These are phyloP conservation scores for Russula sp. DNA, from an alignment of 768 basidiomycete genomes.

Conservation along the genomic window DNA sequence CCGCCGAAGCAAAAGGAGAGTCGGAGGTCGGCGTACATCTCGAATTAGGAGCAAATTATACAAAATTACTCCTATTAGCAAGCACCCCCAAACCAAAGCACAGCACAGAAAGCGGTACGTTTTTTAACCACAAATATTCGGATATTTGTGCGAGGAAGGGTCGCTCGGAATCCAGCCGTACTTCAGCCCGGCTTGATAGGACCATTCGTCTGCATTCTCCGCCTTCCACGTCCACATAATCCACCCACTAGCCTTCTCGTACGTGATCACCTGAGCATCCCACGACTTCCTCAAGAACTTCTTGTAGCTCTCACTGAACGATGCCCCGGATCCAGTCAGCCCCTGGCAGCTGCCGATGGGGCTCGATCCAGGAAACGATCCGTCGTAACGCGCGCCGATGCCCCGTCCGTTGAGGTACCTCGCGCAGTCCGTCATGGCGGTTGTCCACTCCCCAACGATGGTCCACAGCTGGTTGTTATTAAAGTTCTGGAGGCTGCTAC, in stretches of 20 bases:
- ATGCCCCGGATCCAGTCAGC: conserved; percentile 65
- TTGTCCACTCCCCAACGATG: conserved; percentile 86
- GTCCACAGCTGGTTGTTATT: conserved; percentile 58
- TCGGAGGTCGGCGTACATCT: not conserved
- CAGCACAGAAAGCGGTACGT: not conserved
- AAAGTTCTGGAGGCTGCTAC: conserved; percentile 47
- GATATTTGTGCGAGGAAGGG: conserved; percentile 52
- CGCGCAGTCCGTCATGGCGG: conserved; percentile 72
- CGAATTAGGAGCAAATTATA: not conserved
- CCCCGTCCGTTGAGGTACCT: conserved; percentile 85
- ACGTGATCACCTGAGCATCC: conserved; percentile 71
- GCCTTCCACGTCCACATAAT: conserved; percentile 84
- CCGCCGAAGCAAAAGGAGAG: not conserved
- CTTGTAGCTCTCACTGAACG: conserved; percentile 77
- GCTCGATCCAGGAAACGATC: conserved; percentile 56
- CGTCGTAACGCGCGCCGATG: conserved; percentile 57
- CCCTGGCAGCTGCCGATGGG: conserved; percentile 71
- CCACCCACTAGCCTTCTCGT: conserved; percentile 68
- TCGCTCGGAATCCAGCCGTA: conserved; percentile 82
- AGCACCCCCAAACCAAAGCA: no score
- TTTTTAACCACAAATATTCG: conserved; percentile 46
- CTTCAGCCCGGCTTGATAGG: conserved; percentile 74
- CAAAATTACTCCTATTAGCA: no score
- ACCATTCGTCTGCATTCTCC: conserved; percentile 84
- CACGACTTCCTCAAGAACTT: conserved; percentile 76